These are phyloP conservation scores for Adansonia gregorii DNA, from an alignment of 441 rosid species.

Conservation along the genomic window DNA sequence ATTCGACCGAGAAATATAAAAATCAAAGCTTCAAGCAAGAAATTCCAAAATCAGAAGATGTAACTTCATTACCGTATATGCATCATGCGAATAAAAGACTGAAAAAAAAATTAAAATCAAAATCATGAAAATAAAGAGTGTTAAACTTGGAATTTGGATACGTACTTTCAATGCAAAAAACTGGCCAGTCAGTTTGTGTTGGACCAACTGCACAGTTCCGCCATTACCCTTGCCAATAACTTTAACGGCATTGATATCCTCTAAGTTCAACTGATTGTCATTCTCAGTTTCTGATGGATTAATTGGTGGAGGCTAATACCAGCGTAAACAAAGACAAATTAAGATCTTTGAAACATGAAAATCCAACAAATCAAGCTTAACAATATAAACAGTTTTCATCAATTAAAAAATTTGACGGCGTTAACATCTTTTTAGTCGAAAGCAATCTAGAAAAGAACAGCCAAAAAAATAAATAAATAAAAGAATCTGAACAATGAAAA, in stretches of 20 bases:
- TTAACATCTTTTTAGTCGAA: background rate
- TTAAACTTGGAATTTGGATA: background rate
- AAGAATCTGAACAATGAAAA: too few species aligned
- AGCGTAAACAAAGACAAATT: background rate
- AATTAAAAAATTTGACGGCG: background rate
- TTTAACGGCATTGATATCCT: slow-evolving; percentile 74
- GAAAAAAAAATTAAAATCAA: slow-evolving; percentile 17
- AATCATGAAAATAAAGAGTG: slow-evolving; percentile 44
- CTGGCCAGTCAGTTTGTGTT: slow-evolving; percentile 95
- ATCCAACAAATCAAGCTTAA: background rate
- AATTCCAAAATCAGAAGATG: background rate
- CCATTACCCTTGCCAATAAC: slow-evolving; percentile 93
- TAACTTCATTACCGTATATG: background rate
- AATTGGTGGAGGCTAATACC: slow-evolving; percentile 51
- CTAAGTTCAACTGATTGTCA: slow-evolving; percentile 80
- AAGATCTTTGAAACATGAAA: background rate
- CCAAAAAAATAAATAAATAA: background rate
- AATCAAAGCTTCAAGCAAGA: background rate
- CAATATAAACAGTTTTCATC: background rate
- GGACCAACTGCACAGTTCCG: slow-evolving; percentile 93
- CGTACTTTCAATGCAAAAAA: slow-evolving; percentile 91
- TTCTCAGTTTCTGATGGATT: slow-evolving; percentile 41
- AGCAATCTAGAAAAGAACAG: background rate
- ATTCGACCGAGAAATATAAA: background rate
- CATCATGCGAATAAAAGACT: too few species aligned